A percentile compares a stretch with the other conserved stretches of the same genome.
Conservation (phyloP, 345 rosid genomes). For the Syzygium aqueum region DNA sequence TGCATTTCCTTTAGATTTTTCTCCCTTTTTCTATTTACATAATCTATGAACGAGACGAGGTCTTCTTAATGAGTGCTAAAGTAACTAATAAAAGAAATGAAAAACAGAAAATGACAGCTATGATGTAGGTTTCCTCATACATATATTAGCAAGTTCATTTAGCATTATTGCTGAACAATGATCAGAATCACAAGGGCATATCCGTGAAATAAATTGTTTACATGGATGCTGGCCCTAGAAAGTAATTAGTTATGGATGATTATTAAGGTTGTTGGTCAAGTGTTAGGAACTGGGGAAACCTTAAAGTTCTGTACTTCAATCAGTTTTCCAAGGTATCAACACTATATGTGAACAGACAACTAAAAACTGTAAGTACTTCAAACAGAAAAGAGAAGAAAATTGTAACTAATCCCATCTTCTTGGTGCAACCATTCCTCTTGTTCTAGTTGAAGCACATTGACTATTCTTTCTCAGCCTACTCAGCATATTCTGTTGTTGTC, state of each 20-base stretch:
- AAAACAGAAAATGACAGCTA: not conserved
- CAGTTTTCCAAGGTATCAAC: not conserved
- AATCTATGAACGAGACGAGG: not conserved
- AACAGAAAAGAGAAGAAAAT: not conserved
- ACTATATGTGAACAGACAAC: not conserved
- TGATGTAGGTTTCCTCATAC: not conserved
- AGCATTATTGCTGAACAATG: not conserved
- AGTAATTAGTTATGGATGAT: not conserved
- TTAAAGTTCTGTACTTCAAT: not conserved
- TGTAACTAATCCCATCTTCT: not conserved
- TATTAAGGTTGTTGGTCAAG: not conserved
- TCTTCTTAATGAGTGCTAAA: not conserved
- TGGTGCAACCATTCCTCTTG: not conserved
- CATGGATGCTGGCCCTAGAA: not conserved
- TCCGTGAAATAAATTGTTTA: not conserved
- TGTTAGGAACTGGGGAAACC: not conserved
- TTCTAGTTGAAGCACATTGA: not conserved
- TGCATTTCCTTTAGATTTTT: not conserved
- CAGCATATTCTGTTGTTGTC: not conserved
- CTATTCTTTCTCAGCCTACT: not conserved
- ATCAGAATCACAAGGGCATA: not conserved
- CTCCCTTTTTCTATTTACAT: not conserved
- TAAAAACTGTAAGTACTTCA: not conserved
- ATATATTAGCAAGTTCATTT: not conserved
- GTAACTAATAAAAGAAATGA: not conserved